phyloP scores from a whole-genome alignment of 2,329 filamentous ascomycete species.

The Xenosphaeropsis pyriputrescens region DNA sequence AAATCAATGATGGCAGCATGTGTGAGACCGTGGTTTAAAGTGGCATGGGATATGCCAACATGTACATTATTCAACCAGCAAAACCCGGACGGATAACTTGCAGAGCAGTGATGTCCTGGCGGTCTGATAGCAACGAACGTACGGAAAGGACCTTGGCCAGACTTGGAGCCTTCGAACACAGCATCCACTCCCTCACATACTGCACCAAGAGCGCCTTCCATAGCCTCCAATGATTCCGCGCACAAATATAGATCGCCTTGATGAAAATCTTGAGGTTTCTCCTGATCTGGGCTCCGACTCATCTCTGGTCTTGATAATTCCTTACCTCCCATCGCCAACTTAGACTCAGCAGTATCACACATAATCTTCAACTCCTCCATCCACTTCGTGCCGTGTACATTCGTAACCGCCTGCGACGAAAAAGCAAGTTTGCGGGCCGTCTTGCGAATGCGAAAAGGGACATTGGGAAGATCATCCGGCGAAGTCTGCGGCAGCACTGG shows the following conservation, averaged over 20 bases:
- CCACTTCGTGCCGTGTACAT: conserved; percentile 84
- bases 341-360: conserved; percentile 68
- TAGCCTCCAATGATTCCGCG: conserved; percentile 68
- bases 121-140: conserved; percentile 89
- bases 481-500: conserved; percentile 50
- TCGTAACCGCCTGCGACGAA: conserved; percentile 63
- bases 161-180: conserved; percentile 46
- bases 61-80: conserved; percentile 99
- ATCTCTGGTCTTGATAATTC: conserved; percentile 61
- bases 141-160: conserved; percentile 42
- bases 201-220: conserved; percentile 83
- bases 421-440: conserved; percentile 59
- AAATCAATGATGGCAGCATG: conserved; percentile 92
- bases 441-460: conserved; percentile 77
- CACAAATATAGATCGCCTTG: conserved; percentile 87
- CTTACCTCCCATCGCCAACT: conserved; percentile 61
- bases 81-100: conserved; percentile 80
- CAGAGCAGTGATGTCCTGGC: conserved; percentile 90
- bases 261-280: conserved; percentile 45
- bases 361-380: conserved; percentile 82
- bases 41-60: conserved; percentile 85
- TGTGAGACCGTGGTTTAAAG: conserved; percentile 70
- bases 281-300: conserved; percentile 29
- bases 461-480: conserved; percentile 31
- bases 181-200: conserved; percentile 86